phyloP scores from a whole-genome alignment of 2,329 filamentous ascomycete genomes.

The Arthroderma sp. region DNA sequence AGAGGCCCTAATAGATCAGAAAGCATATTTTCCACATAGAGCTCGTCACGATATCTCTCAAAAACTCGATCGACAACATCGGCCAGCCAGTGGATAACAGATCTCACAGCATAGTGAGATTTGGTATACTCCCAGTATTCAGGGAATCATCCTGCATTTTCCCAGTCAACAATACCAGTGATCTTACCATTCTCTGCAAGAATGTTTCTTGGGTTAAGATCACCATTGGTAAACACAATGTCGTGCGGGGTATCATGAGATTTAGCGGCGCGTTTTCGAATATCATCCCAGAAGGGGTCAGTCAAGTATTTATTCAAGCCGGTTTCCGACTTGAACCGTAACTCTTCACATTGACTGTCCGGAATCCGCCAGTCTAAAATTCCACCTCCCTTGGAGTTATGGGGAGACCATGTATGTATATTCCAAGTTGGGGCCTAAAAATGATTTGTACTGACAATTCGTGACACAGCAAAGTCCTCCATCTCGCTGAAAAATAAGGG shows the following conservation, averaged over 20 bases:
- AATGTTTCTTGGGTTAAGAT: constrained; percentile 18
- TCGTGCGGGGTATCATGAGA: constrained; percentile 11
- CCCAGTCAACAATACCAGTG: constrained; percentile 18
- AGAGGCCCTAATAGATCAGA: constrained; percentile 10
- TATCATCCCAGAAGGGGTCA: constrained; percentile 7
- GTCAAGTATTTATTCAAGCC: constrained; percentile 11
- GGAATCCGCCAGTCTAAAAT: constrained; percentile 10
- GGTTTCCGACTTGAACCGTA: constrained; percentile 8
- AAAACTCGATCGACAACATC: constrained; percentile 11
- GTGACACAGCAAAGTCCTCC: constrained; percentile 11
- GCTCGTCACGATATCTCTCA: constrained; percentile 9
- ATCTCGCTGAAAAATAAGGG: constrained; percentile 10
- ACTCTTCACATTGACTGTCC: constrained; percentile 8
- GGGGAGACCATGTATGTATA: constrained; percentile 6
- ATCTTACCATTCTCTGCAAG: constrained; percentile 16
- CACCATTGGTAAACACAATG: constrained; percentile 19
- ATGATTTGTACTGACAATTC: constrained; percentile 1
- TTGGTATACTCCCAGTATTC: constrained; percentile 22
- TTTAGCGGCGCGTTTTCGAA: constrained; percentile 3
- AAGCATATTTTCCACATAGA: constrained; percentile 10
- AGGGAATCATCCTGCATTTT: constrained; percentile 18
- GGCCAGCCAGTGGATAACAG: constrained; percentile 8
- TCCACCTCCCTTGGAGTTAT: constrained; percentile 6
- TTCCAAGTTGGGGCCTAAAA: background rate
- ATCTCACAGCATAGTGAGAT: constrained; percentile 8